Evolutionary conservation across 192 early-diverging fungal species (phyloP), one percentile per base, ranked within the genome.

Genomic region (Rhizoclosmatium globosum): DNA sequence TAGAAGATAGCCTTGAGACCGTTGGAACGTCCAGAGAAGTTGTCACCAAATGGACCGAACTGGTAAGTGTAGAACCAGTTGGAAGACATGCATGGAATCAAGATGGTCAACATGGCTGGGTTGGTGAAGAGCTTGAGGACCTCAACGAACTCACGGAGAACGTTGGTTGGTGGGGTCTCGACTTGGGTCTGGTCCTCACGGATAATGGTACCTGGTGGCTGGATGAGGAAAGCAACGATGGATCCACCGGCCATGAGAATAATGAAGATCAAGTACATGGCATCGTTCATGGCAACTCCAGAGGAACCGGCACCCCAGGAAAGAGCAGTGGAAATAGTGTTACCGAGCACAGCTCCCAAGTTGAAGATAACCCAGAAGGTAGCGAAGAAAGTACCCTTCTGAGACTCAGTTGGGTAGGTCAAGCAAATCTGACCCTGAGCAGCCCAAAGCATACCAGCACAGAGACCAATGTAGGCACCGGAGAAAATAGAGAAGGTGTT

Each of bases 281-380:
- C 88, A 76, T 90, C 88, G 44, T 87, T 87, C 11, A 94, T 84
- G 56, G 85, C 79, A 39, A 85, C 78, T 9, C 77, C 81, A 39
- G 43, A 39, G 4, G 69, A 31, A 23, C 79, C 79, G 0, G 79
- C 67, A 68, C 94, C 81, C 86, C 83, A 95, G 83, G 94, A 91
- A 68, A 92, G 86, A 53, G 84, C 91, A 60, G 95, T 88, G 42
- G 89, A 88, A 73, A 96, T 88, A 47, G 92, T 87, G 66, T 91
- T 90, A 78, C 95, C 95, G 38, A 96, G 70, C 73, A 93, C 89
- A 44, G 92, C 95, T 68, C 95, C 95, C 50, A 87, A 61, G 78
- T 94, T 94, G 88, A 95, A 97, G 66, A 95, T 92, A 73, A 91
- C 87, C 95, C 95, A 97, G 89, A 97, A 97, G 46, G 92, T 85